These are phyloP conservation scores for Magnaporthiopsis incrustans DNA, from an alignment of 2,329 filamentous ascomycete genomes.

Conservation along the genomic window DNA sequence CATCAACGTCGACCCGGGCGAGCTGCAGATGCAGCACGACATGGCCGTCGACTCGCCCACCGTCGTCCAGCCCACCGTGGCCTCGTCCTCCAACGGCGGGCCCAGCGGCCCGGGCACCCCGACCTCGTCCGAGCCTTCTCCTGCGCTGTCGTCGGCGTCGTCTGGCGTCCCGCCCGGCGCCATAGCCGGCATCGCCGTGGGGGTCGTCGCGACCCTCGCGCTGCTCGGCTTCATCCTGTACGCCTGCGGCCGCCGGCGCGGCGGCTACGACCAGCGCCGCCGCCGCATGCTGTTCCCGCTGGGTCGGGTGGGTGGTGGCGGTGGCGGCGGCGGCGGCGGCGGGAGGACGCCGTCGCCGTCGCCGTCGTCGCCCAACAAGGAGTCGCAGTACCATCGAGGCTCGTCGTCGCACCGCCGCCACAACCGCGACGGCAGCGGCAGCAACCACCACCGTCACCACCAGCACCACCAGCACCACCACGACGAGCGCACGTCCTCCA, in stretches of 20 bases:
- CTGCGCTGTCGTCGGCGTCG: background rate
- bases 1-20: conserved; percentile 24
- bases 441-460: background rate
- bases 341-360: background rate
- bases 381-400: background rate
- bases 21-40: conserved; percentile 6
- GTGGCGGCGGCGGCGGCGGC: background rate
- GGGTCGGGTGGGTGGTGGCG: background rate
- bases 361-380: background rate
- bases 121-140: background rate
- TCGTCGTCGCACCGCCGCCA: background rate
- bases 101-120: background rate
- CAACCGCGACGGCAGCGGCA: background rate
- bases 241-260: background rate
- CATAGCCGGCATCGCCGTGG: conserved; percentile 1
- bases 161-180: background rate
- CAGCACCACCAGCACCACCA: background rate
- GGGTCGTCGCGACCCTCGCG: background rate
- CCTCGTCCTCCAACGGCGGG: background rate
- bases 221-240: conserved; percentile 4
- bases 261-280: too few relatives aligned
- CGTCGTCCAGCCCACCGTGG: conserved; percentile 5
- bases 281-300: too few relatives aligned
- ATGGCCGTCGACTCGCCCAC: conserved; percentile 7
- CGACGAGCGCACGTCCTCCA: conserved; percentile 4